Percentiles rank a stretch among this genome's conserved stretches.
phyloP scores from a whole-genome alignment of 345 rosid species.

The Garcia nutans region DNA sequence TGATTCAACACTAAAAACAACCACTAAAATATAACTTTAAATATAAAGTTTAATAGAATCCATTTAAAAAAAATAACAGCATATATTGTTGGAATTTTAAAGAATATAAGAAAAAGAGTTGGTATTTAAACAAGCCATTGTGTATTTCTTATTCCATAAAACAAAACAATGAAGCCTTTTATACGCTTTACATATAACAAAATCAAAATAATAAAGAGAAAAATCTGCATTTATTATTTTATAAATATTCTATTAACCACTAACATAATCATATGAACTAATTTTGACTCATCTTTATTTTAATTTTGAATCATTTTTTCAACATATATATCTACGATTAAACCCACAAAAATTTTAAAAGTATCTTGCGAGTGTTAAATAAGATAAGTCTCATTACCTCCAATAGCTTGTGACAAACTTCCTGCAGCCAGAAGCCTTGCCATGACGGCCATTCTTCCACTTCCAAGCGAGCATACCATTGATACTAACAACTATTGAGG shows the following conservation, averaged over 20 bases:
- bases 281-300: no score
- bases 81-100: no score
- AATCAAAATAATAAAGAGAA: no score
- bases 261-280: no score
- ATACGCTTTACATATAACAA: no score
- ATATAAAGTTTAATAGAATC: not conserved
- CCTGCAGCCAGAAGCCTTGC: conserved; percentile 51
- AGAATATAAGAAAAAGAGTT: no score
- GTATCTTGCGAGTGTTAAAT: not conserved
- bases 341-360: not conserved
- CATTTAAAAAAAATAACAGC: not conserved
- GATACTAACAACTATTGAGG: conserved; percentile 18
- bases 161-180: no score
- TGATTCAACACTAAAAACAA: conserved; percentile 1
- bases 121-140: no score
- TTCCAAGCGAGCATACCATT: conserved; percentile 63
- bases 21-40: not conserved
- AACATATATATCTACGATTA: not conserved
- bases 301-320: no score
- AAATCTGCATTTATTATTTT: no score
- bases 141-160: no score
- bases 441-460: conserved; percentile 62
- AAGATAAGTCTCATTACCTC: conserved; percentile 24
- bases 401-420: conserved; percentile 31
- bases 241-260: no score